These are phyloP conservation scores for Xylariomycetidae sp. DNA, from an alignment of 2,329 filamentous ascomycete genomes.

Conservation along the genomic window DNA sequence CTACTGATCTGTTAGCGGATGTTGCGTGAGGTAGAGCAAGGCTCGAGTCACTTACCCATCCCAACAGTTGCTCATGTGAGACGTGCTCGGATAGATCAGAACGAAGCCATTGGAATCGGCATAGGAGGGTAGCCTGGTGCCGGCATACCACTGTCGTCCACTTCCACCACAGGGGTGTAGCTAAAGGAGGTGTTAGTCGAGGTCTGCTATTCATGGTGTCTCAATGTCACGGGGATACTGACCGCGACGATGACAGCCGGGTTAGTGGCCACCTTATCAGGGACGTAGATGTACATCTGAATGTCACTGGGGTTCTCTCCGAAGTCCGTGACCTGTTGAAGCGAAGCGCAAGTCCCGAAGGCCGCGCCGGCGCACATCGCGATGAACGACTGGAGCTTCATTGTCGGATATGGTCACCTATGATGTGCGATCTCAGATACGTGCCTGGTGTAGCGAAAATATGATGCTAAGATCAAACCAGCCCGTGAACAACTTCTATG, in stretches of 20 bases:
- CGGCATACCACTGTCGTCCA: conserved; percentile 10
- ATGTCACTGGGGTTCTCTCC: conserved; percentile 36
- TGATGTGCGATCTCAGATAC: neutral
- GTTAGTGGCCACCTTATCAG: conserved; percentile 27
- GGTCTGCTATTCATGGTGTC: too few relatives aligned
- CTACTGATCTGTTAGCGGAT: too few relatives aligned
- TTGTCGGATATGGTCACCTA: too few relatives aligned
- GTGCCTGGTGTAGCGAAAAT: too few relatives aligned
- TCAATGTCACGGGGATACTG: neutral
- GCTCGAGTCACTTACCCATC: conserved; percentile 8
- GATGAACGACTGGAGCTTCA: neutral
- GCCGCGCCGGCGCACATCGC: neutral
- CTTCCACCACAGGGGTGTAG: conserved; percentile 12
- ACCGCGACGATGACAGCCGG: conserved; percentile 21
- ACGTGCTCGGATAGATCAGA: conserved; percentile 23
- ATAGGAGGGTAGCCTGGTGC: conserved; percentile 11
- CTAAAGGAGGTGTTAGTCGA: too few relatives aligned
- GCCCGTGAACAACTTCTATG: too few relatives aligned
- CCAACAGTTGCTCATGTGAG: conserved; percentile 16
- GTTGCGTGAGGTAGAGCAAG: too few relatives aligned
- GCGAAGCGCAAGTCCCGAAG: conserved; percentile 3
- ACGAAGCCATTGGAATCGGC: conserved; percentile 43
- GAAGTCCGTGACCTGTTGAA: conserved; percentile 31
- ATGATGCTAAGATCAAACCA: too few relatives aligned
- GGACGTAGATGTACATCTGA: conserved; percentile 40